Conservation (phyloP, 2,329 filamentous ascomycete genomes). For the Pseudohalonectria lignicola region DNA sequence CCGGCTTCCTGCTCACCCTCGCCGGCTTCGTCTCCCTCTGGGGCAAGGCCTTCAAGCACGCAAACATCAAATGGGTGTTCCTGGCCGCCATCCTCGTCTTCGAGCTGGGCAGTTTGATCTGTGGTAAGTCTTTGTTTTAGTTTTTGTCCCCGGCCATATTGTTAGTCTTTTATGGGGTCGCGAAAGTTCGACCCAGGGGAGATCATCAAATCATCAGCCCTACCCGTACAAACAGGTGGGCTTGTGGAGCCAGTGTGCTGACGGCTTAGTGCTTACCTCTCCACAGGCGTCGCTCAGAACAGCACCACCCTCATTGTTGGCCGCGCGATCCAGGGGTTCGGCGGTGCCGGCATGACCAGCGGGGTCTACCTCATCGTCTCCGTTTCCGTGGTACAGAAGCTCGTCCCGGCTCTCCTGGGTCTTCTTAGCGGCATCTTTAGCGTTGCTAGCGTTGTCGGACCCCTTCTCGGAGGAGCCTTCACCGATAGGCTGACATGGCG, state of each 20-base stretch:
- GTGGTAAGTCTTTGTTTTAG: no score
- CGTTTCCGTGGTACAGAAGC: slow-evolving; percentile 23
- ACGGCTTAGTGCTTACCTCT: no score
- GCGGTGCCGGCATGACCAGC: slow-evolving; percentile 35
- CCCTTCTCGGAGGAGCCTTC: slow-evolving; percentile 29
- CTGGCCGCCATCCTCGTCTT: slow-evolving; percentile 33
- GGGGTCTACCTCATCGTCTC: slow-evolving; percentile 39
- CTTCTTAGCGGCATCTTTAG: slow-evolving; percentile 16
- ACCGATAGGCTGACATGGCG: slow-evolving; percentile 27
- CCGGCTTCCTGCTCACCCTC: slow-evolving; percentile 16
- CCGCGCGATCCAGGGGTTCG: slow-evolving; percentile 39
- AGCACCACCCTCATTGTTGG: slow-evolving; percentile 42
- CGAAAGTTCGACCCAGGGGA: no score
- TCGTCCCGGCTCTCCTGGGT: slow-evolving; percentile 19
- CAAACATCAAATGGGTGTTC: slow-evolving; percentile 22
- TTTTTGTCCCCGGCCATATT: no score
- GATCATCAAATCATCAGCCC: no score
- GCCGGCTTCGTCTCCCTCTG: slow-evolving; percentile 37
- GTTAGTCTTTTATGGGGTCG: no score
- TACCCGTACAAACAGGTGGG: no score
- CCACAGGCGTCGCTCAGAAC: slow-evolving; percentile 37
- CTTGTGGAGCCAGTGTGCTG: no score
- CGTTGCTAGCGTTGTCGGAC: slow-evolving; percentile 31
- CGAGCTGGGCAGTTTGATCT: slow-evolving; percentile 44
- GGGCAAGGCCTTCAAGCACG: slow-evolving; percentile 36